phyloP scores from a whole-genome alignment of 495 filamentous ascomycete genomes.

The Penicillium pancosmium region DNA sequence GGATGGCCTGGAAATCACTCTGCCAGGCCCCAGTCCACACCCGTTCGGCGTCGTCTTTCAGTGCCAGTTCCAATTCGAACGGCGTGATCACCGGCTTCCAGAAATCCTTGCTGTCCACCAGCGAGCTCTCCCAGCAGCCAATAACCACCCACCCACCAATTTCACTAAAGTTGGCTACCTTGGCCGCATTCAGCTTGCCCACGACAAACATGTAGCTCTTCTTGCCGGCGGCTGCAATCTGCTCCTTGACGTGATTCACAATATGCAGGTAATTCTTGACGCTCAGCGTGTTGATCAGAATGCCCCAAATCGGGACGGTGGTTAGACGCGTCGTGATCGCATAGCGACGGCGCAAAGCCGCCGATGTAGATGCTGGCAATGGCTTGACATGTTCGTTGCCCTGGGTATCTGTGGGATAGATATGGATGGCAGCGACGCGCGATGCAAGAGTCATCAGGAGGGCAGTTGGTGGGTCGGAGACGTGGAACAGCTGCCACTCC shows the following conservation, averaged over 20 bases:
- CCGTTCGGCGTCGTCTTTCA: constrained; percentile 69
- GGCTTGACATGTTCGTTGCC: constrained; percentile 40
- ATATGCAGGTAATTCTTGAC: constrained; percentile 88
- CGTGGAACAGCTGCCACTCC: constrained; percentile 84
- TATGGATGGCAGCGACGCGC: constrained; percentile 74
- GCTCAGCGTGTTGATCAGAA: constrained; percentile 91
- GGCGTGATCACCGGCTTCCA: constrained; percentile 88
- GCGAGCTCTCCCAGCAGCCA: constrained; percentile 95
- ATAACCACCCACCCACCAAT: constrained; percentile 96
- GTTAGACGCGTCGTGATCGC: constrained; percentile 79
- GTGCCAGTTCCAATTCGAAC: constrained; percentile 79
- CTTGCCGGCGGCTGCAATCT: constrained; percentile 77
- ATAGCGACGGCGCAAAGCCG: constrained; percentile 80
- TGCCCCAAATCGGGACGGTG: constrained; percentile 83
- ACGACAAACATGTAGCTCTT: constrained; percentile 97
- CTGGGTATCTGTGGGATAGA: constrained; percentile 63
- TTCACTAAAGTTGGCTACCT: constrained; percentile 94
- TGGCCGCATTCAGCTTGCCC: constrained; percentile 92
- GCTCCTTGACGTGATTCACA: constrained; percentile 66
- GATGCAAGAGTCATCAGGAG: constrained; percentile 87
- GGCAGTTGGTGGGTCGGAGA: constrained; percentile 80
- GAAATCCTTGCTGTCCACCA: constrained; percentile 84
- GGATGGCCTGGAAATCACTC: constrained; percentile 67
- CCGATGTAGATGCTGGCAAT: constrained; percentile 52
- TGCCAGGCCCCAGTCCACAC: constrained; percentile 79